Base-by-base conservation (phyloP, 2,329 filamentous ascomycete genomes). In the Grosmannia huntii region DNA sequence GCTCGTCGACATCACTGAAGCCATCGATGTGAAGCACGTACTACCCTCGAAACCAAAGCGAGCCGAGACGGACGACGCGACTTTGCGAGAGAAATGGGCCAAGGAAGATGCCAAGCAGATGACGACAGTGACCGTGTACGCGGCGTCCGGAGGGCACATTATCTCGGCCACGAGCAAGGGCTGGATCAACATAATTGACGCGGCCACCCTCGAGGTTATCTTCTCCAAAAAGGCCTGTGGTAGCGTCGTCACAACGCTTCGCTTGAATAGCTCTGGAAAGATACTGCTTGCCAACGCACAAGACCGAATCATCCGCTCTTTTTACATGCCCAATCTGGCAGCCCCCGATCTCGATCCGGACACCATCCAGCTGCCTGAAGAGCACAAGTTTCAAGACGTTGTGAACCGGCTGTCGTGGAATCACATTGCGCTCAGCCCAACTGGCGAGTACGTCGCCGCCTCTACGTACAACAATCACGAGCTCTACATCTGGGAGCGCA, bases 391-490 rank as follows among this genome's bases (percentile, higher is more conserved):
- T 66, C 91, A 97, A 70, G 95, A 99, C 68, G 87, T 97, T 4
- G 94, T 99, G 55, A 97, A 99, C 68, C 84, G 88, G 51, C 75
- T 97, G 14, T 90, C 88, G 7, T 99, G 94, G 94, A 99, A 97
- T 67, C 90, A 96, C 67, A 91, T 96, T 60, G 90, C 91, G 0
- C 97, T 99, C 70, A 95, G 90, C 67, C 87, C 89, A 1, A 94
- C 89, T 0, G 91, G 90, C 56, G 94, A 99, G 71, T 97, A 97
- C 68, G 90, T 99, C 48, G 90, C 90, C 27, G 94, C 95, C 0
- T 95, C 90, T 28, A 97, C 94, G 2, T 96, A 90, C 71, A 97
- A 97, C 78, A 99, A 99, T 67, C 91, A 96, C 66, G 92, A 99
- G 71, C 88, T 99, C 62, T 97, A 97, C 72, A 91, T 97, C 31